Evolutionary conservation across 495 filamentous ascomycete species (phyloP), one percentile per base, ranked within the genome.

Genomic region (Podospora didyma): DNA sequence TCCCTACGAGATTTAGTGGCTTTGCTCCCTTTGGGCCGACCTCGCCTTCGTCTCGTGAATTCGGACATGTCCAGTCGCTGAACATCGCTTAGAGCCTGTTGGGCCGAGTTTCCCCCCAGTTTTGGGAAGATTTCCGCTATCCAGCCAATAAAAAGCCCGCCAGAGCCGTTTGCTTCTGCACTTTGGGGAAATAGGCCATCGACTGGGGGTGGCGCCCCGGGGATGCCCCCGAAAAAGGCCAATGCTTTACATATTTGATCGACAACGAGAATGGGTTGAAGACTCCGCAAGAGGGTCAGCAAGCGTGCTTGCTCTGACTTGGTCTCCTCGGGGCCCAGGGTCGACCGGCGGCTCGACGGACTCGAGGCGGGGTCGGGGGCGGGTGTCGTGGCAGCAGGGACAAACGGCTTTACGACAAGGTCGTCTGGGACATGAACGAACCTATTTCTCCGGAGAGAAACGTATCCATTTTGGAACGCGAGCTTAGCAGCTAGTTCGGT

Each of bases 221-320:
- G 80, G 24, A 82, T 75, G 26, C 80, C 79, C 10, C 80, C 80
- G 65, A 83, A 83, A 52, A 79, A 83, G 31, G 79, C 78, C 53
- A 83, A 63, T 3, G 79, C 80, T 58, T 77, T 83, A 55, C 80
- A 83, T 20, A 83, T 72, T 46, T 82, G 80, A 51, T 83, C 79
- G 10, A 82, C 79, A 1, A 83, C 79, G 17, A 74, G 69, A 24
- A 77, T 55, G 16, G 79, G 80, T 56, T 80, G 71, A 9, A 83
- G 68, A 48, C 77, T 79, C 46, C 78, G 66, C 16, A 83, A 56
- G 21, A 82, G 66, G 12, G 79, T 82, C 23, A 83, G 65, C 14
- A 83, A 65, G 22, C 80, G 72, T 46, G 78, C 79, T 59, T 83
- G 80, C 52, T 83, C 80, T 9, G 69, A 57, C 56, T 83, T 83